Evolutionary conservation across 2,329 filamentous ascomycete genomes (phyloP).

Genomic region (Periconia sp.): DNA sequence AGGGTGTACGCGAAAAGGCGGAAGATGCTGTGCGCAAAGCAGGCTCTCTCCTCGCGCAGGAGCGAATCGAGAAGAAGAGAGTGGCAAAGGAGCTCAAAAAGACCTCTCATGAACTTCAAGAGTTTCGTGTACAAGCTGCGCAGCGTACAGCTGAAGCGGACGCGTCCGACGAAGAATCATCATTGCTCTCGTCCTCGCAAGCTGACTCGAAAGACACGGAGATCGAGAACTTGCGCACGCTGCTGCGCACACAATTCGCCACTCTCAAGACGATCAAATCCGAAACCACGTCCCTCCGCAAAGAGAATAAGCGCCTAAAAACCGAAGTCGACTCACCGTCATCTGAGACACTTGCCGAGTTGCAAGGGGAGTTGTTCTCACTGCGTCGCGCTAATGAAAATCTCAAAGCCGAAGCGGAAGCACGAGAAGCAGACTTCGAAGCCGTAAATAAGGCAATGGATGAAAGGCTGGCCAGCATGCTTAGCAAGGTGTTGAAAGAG

Average conservation of each 20-base stretch:
- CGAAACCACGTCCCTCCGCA: conserved; percentile 21
- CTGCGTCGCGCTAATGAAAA: conserved; percentile 24
- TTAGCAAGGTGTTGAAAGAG: conserved; percentile 39
- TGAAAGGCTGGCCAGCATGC: conserved; percentile 33
- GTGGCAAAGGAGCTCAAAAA: conserved; percentile 33
- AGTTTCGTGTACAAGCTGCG: conserved; percentile 21
- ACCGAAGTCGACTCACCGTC: neutral
- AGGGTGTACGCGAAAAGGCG: conserved; percentile 39
- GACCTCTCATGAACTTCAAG: conserved; percentile 25
- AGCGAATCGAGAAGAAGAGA: conserved; percentile 39
- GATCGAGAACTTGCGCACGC: conserved; percentile 30
- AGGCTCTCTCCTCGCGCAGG: conserved; percentile 37
- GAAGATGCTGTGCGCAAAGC: conserved; percentile 44
- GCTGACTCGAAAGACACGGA: conserved; percentile 30
- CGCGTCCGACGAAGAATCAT: conserved; percentile 17
- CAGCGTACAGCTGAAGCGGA: conserved; percentile 19
- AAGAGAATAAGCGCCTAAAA: conserved; percentile 21
- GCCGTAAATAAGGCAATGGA: conserved; percentile 42
- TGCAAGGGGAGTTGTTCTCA: conserved; percentile 14
- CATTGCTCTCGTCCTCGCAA: conserved; percentile 11
- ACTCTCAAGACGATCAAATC: conserved; percentile 32
- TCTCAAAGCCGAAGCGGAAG: conserved; percentile 25
- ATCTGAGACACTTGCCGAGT: conserved; percentile 4
- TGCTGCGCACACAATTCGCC: conserved; percentile 33
- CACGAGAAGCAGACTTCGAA: conserved; percentile 30